Conservation (phyloP, 1,139 yeast genomes). For the Candida dubliniensis region DNA sequence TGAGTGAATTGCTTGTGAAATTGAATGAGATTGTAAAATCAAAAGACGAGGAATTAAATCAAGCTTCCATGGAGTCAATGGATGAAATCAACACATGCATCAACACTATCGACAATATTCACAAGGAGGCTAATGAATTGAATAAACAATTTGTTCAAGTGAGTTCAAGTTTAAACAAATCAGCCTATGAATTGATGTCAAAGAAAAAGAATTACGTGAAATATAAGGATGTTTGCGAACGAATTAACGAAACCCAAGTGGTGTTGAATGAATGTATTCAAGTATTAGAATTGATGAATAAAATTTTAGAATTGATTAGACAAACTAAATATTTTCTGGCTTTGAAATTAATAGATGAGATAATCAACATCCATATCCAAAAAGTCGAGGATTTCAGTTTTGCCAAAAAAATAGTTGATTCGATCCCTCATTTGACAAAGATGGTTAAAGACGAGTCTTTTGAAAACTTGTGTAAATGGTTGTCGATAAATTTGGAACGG, state of each 20-base stretch:
- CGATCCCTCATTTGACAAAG: constrained; percentile 75
- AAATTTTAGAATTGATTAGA: constrained; percentile 77
- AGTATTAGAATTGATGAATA: constrained; percentile 82
- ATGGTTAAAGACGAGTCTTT: constrained; percentile 81
- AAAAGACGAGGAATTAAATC: constrained; percentile 66
- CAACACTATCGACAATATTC: constrained; percentile 57
- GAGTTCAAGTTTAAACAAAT: constrained; percentile 52
- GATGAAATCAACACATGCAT: constrained; percentile 55
- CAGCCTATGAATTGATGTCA: constrained; percentile 63
- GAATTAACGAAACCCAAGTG: constrained; percentile 62
- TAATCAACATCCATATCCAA: constrained; percentile 63
- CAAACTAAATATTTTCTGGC: constrained; percentile 83
- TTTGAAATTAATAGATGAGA: constrained; percentile 75
- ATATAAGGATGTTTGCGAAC: constrained; percentile 56
- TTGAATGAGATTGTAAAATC: constrained; percentile 57
- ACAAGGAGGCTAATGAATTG: constrained; percentile 53
- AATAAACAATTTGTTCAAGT: constrained; percentile 54
- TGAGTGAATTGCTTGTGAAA: constrained; percentile 55
- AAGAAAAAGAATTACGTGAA: constrained; percentile 57
- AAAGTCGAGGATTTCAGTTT: constrained; percentile 76
- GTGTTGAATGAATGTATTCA: constrained; percentile 71
- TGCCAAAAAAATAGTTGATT: constrained; percentile 65
- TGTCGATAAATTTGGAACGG: constrained; percentile 61
- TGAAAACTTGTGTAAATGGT: constrained; percentile 69
- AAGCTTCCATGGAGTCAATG: constrained; percentile 61